These are phyloP conservation scores for Podaxis mareebaensis DNA, from an alignment of 768 basidiomycete species.

Conservation along the genomic window DNA sequence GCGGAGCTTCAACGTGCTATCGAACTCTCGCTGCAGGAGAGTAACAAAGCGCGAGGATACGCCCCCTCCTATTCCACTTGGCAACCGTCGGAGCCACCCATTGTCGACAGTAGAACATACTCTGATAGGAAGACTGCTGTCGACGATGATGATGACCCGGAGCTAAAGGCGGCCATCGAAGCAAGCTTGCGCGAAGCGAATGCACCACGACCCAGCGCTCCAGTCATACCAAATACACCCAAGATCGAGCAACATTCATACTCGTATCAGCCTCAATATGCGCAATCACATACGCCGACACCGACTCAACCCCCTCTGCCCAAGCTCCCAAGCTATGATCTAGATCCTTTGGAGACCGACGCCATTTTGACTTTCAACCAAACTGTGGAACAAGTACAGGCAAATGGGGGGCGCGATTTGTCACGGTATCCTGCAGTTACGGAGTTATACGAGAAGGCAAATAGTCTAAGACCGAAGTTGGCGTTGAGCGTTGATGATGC, in stretches of 20 bases:
- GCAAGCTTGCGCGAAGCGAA: slow-evolving; percentile 88
- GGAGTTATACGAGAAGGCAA: slow-evolving; percentile 84
- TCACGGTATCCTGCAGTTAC: slow-evolving; percentile 82
- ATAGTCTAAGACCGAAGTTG: slow-evolving; percentile 75
- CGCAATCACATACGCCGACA: slow-evolving; percentile 46
- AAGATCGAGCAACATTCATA: slow-evolving; percentile 41
- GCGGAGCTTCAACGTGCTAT: slow-evolving; percentile 94
- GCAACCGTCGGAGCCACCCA: slow-evolving; percentile 71
- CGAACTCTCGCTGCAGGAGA: slow-evolving; percentile 84
- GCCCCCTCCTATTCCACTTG: slow-evolving; percentile 66
- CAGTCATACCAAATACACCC: slow-evolving; percentile 57
- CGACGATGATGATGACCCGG: slow-evolving; percentile 85
- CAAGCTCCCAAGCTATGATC: slow-evolving; percentile 74
- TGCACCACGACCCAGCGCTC: slow-evolving; percentile 79
- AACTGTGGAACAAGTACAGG: slow-evolving; percentile 81
- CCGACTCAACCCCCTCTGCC: slow-evolving; percentile 45
- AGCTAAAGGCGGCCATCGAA: slow-evolving; percentile 91
- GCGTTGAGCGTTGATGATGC: slow-evolving; percentile 84
- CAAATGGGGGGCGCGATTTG: slow-evolving; percentile 76
- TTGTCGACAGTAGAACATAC: slow-evolving; percentile 57
- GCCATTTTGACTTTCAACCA: slow-evolving; percentile 90
- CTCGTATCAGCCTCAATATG: slow-evolving; percentile 38
- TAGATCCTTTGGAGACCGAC: slow-evolving; percentile 80
- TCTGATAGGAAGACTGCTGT: slow-evolving; percentile 30
- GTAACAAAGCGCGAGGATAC: slow-evolving; percentile 63